phyloP scores from a whole-genome alignment of 1,284 basidiomycete species.

The Trametes hirsuta region DNA sequence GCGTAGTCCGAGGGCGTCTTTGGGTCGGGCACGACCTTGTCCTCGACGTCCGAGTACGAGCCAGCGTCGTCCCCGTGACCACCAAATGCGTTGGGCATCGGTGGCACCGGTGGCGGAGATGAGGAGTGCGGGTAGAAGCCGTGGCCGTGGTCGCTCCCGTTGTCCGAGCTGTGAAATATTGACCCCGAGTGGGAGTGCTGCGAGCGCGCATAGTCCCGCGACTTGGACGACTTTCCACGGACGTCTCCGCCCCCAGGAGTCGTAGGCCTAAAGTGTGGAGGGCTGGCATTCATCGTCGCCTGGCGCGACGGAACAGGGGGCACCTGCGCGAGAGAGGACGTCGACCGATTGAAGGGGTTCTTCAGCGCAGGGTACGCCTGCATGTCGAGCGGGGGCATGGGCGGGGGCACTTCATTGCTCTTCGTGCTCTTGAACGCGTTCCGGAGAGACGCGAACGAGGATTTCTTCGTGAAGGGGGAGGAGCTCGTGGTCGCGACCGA shows the following conservation, averaged over 20 bases:
- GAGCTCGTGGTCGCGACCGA: conserved; percentile 58
- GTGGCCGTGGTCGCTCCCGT: conserved; percentile 61
- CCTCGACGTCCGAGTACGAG: conserved; percentile 55
- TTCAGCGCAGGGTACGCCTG: conserved; percentile 70
- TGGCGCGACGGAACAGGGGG: conserved; percentile 35
- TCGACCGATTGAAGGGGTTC: conserved; percentile 80
- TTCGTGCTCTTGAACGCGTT: conserved; percentile 84
- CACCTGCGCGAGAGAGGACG: conserved; percentile 61
- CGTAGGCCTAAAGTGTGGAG: conserved; percentile 56
- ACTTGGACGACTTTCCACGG: conserved; percentile 45
- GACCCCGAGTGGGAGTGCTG: conserved; percentile 77
- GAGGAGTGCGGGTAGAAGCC: conserved; percentile 42
- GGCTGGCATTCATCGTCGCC: conserved; percentile 43
- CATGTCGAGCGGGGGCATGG: conserved; percentile 67
- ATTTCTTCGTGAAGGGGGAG: conserved; percentile 74
- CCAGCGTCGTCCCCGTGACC: conserved; percentile 53
- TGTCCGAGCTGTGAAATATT: conserved; percentile 68
- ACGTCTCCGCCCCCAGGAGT: conserved; percentile 61
- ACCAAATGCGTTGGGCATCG: conserved; percentile 64
- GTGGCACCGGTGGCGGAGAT: conserved; percentile 77
- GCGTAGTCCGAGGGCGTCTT: conserved; percentile 87
- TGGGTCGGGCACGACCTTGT: conserved; percentile 67
- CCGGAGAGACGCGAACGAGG: conserved; percentile 85
- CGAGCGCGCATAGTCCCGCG: conserved; percentile 61
- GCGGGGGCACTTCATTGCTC: conserved; percentile 55